Evolutionary conservation across 495 filamentous ascomycete species (phyloP), one percentile per base, ranked within the genome.

Genomic region (Hyaloscypha finlandica): DNA sequence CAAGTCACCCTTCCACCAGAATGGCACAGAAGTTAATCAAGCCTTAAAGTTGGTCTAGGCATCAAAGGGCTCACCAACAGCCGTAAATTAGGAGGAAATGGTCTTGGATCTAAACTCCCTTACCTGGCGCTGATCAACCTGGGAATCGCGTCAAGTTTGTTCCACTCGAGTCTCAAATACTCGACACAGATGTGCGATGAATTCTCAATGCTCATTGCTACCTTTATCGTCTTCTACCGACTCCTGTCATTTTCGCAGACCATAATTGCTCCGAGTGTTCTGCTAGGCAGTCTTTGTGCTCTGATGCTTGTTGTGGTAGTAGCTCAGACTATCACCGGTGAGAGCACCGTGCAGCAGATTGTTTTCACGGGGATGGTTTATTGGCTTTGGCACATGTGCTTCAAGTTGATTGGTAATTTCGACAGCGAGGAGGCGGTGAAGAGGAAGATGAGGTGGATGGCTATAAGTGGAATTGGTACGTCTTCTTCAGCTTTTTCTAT

Each of bases 321-420:
- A 4, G 30, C 30, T 30, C 61, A 64, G 35, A 33, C 9, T 6
- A 19, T 2, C 11, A 64, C 61, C 3, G 32, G 52, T 8, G 61
- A 53, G 16, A 64, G 61, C 51, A 56, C 52, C 3, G 48, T 64
- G 32, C 61, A 64, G 33, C 61, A 64, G 52, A 39, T 64, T 56
- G 61, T 64, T 3, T 64, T 64, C 20, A 64, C 61, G n/a, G 30
- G 29, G 5, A 64, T 64, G 61, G 61, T 42, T 3, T 64, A 64
- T 29, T 64, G 61, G 61, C 61, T 64, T 20, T 64, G 61, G 61
- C 61, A 64, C 39, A 56, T 51, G 3, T 64, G 61, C 51, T 64
- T 64, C 20, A 55, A 48, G 8, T 51, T 64, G 12, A 64, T 64
- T 30, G 54, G 31, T 14, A 56, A 56, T 14, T 31, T 56, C 22